Base-by-base conservation (phyloP, 2,329 filamentous ascomycete species). In the Tolypocladium cylindrosporum region DNA sequence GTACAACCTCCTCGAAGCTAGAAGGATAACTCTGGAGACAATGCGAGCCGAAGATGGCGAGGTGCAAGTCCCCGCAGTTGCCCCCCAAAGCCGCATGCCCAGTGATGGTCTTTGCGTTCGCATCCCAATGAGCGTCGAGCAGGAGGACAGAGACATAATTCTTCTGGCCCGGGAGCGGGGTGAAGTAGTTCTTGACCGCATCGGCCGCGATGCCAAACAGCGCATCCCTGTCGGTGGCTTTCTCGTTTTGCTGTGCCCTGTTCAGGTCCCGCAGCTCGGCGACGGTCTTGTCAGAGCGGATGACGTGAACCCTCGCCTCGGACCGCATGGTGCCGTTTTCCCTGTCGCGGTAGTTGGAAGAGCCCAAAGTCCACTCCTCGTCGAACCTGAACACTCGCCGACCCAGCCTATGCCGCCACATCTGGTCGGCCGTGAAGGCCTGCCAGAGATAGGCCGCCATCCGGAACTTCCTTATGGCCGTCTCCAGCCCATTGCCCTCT, bases 361-460 rank as follows among this genome's bases (percentile, higher is more conserved):
- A 89, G 9, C 92, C 92, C 3, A 85, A 84, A 60, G 89, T 89
- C 94, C 94, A 97, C 69, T 96, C 90, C 72, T 99, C 94, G 66
- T 97, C 94, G 61, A 96, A 92, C 50, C 92, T 83, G 72, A 97
- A 97, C 56, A 84, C 87, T 58, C 93, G 85, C 59, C 93, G 83
- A 11, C 92, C 91, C 64, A 97, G 84, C 60, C 88, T 89, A 69
- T 96, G 89, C 61, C 91, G 86, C 71, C 85, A 88, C 93, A 97
- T 97, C 70, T 97, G 92, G 71, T 99, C 94, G 8, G 90, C 91
- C 0, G 93, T 97, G 67, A 96, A 97, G 9, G 92, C 91, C 71
- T 99, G 94, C 92, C 94, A 97, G 16, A 97, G 79, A 69, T 97
- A 97, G 31, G 91, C 93, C 21, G 91, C 88, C 89, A 96, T 97